phyloP scores from a whole-genome alignment of 257 asterid species.

The Nicotiana undulata region DNA sequence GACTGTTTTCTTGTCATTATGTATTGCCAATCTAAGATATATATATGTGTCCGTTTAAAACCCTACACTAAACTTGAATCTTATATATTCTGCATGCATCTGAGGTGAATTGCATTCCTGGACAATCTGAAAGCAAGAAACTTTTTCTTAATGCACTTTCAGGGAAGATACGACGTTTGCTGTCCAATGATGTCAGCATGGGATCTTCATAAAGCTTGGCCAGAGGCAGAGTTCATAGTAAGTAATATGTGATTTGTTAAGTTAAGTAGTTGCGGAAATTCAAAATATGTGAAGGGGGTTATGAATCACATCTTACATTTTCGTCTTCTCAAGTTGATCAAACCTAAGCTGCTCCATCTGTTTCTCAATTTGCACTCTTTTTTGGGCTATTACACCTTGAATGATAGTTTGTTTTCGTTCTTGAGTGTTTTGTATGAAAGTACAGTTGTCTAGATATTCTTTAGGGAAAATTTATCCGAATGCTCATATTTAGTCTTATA shows the following conservation, averaged over 20 bases:
- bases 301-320: no score
- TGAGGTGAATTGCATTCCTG: neutral
- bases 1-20: neutral
- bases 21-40: neutral
- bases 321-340: no score
- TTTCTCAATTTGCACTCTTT: no score
- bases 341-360: no score
- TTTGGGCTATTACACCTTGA: no score
- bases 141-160: constrained; percentile 17
- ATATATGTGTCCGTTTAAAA: neutral
- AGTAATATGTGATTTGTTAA: constrained; percentile 16
- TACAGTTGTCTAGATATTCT: no score
- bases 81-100: neutral
- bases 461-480: no score
- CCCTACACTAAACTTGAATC: neutral
- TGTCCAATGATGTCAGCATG: constrained; percentile 98
- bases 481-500: no score
- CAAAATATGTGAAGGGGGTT: neutral
- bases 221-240: constrained; percentile 84
- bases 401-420: no score
- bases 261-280: constrained; percentile 1
- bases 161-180: constrained; percentile 94
- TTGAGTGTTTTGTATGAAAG: no score
- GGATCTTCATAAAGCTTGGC: constrained; percentile 99
- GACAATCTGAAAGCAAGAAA: neutral